Conservation (phyloP, 768 basidiomycete genomes). For the Infundibulicybe gibba region DNA sequence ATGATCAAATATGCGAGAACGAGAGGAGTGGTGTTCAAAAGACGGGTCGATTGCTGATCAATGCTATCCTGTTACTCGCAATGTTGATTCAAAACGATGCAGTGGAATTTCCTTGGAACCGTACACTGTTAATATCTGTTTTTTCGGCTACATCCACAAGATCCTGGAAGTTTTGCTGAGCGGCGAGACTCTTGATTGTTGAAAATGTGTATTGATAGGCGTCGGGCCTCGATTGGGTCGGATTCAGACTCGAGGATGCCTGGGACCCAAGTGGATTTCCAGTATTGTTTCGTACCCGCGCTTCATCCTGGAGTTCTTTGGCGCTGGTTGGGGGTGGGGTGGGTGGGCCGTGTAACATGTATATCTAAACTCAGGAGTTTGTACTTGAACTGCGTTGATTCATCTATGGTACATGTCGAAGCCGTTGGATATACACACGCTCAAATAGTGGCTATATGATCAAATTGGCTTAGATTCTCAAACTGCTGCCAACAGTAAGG, state of each 20-base stretch:
- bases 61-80: slow-evolving; percentile 29
- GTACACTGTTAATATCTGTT: slow-evolving; percentile 47
- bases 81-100: background rate
- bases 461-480: no score
- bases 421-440: no score
- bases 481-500: no score
- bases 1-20: slow-evolving; percentile 62
- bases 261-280: slow-evolving; percentile 8
- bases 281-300: slow-evolving; percentile 20
- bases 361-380: slow-evolving; percentile 3
- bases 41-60: slow-evolving; percentile 36
- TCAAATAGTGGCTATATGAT: no score
- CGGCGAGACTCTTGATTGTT: slow-evolving; percentile 39
- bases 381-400: no score
- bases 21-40: slow-evolving; percentile 56
- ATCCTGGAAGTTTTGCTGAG: slow-evolving; percentile 35
- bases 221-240: slow-evolving; percentile 23
- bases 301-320: slow-evolving; percentile 53
- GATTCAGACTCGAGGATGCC: slow-evolving; percentile 9
- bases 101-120: slow-evolving; percentile 12
- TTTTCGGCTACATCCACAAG: slow-evolving; percentile 47
- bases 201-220: slow-evolving; percentile 43
- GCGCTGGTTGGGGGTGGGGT: slow-evolving; percentile 62
- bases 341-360: slow-evolving; percentile 57
- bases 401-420: no score